These are phyloP conservation scores for Chrysanthemum makinoi DNA, from an alignment of 129 eudicot species.

Conservation along the genomic window DNA sequence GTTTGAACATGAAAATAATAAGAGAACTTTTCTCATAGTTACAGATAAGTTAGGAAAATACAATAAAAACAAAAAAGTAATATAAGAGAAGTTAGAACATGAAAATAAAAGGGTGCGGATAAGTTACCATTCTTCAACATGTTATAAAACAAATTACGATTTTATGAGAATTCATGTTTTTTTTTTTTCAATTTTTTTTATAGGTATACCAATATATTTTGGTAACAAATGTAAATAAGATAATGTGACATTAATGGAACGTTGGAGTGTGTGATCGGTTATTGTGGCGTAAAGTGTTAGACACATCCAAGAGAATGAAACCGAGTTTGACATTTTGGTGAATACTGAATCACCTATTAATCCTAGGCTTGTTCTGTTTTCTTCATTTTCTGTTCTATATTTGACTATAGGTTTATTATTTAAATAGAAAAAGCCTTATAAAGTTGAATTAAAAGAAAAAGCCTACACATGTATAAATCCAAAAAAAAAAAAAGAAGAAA, in stretches of 20 bases:
- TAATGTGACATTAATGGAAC: slow-evolving; percentile 5
- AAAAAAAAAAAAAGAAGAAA: too few relatives aligned
- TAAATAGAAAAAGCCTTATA: slow-evolving; percentile 1
- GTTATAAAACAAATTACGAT: too few relatives aligned
- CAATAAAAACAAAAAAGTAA: too few relatives aligned
- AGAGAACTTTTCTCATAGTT: too few relatives aligned
- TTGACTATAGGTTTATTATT: slow-evolving; percentile 13
- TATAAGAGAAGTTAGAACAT: too few relatives aligned
- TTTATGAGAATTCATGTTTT: not conserved
- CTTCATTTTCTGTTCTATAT: not conserved
- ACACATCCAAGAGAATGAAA: slow-evolving; percentile 26
- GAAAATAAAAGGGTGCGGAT: too few relatives aligned
- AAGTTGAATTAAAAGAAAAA: not conserved
- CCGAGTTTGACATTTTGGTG: slow-evolving; percentile 31
- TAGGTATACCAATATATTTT: not conserved
- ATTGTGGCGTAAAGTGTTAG: slow-evolving; percentile 20
- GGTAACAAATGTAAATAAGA: not conserved
- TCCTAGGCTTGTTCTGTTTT: slow-evolving; percentile 4
- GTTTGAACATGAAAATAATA: too few relatives aligned
- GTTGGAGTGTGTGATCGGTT: slow-evolving; percentile 20
- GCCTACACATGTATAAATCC: too few relatives aligned
- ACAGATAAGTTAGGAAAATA: too few relatives aligned
- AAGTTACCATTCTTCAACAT: too few relatives aligned
- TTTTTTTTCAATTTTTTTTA: not conserved
- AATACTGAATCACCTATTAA: not conserved